A percentile compares a stretch with the other conserved stretches of the same genome.
These are phyloP conservation scores for Candolleomyces efflorescens DNA, from an alignment of 768 basidiomycete species.

Conservation along the genomic window DNA sequence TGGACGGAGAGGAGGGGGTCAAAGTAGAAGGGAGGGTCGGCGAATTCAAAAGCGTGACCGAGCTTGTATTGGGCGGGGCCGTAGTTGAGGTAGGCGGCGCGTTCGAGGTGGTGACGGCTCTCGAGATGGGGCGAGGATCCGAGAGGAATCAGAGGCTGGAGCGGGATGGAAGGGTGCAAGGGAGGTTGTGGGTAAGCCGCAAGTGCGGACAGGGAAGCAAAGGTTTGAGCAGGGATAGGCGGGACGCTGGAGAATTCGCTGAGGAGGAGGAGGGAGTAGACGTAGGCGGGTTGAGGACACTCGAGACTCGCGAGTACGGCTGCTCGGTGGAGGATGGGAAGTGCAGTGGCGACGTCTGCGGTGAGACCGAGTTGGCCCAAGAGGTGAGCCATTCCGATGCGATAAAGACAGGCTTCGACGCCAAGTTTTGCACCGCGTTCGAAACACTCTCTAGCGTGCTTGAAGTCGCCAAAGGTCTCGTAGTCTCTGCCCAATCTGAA, in stretches of 20 bases:
- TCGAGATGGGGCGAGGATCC: slow-evolving; percentile 48
- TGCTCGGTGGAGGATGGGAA: slow-evolving; percentile 73
- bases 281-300: slow-evolving; percentile 86
- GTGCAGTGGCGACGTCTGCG: slow-evolving; percentile 47
- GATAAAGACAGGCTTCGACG: slow-evolving; percentile 80
- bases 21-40: slow-evolving; percentile 77
- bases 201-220: slow-evolving; percentile 51
- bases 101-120: slow-evolving; percentile 74
- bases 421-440: slow-evolving; percentile 72
- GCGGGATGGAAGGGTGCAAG: slow-evolving; percentile 42
- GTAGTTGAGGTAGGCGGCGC: slow-evolving; percentile 82
- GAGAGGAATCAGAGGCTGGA: slow-evolving; percentile 39
- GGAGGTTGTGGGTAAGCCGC: slow-evolving; percentile 55
- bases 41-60: slow-evolving; percentile 90
- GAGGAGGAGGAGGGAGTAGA: slow-evolving; percentile 83
- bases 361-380: slow-evolving; percentile 79
- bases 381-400: slow-evolving; percentile 90
- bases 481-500: slow-evolving; percentile 90
- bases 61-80: slow-evolving; percentile 90
- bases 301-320: slow-evolving; percentile 70
- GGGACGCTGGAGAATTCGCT: slow-evolving; percentile 73
- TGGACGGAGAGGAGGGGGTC: slow-evolving; percentile 88
- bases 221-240: slow-evolving; percentile 41
- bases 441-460: slow-evolving; percentile 80
- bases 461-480: slow-evolving; percentile 75